Evolutionary conservation across 495 filamentous ascomycete species (phyloP).

Genomic region (Entonaema liquescens): DNA sequence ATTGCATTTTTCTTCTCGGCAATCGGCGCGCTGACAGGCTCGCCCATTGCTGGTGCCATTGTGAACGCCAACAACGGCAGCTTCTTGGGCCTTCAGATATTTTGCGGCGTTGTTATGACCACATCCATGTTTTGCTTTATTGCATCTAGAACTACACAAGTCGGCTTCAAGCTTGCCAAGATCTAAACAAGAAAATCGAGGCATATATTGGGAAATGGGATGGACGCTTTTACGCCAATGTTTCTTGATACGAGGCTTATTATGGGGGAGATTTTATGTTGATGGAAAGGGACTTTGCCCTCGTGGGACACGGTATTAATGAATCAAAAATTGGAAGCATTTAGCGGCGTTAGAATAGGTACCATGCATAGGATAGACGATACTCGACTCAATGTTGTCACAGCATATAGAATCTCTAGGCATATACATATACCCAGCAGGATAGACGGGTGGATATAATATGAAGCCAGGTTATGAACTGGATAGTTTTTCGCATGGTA

Average conservation of each 20-base stretch:
- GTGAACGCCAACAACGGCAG: slow-evolving; percentile 61
- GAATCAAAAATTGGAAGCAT: background rate
- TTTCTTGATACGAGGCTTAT: background rate
- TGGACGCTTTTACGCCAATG: background rate
- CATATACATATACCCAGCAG: background rate
- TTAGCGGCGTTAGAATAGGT: background rate
- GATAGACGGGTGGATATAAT: background rate
- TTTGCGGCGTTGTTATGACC: slow-evolving; percentile 69
- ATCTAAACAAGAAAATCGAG: slow-evolving; percentile 34
- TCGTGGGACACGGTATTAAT: background rate
- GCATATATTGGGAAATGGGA: background rate
- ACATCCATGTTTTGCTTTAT: slow-evolving; percentile 61
- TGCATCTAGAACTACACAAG: slow-evolving; percentile 51
- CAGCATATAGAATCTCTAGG: background rate
- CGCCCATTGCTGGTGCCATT: slow-evolving; percentile 78
- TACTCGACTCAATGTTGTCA: background rate
- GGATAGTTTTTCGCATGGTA: background rate
- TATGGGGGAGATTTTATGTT: background rate
- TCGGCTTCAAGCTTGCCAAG: slow-evolving; percentile 51
- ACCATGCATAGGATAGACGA: background rate
- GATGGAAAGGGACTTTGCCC: background rate
- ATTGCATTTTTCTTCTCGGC: slow-evolving; percentile 69
- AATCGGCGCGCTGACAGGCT: slow-evolving; percentile 72
- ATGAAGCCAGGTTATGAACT: background rate
- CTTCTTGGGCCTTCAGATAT: slow-evolving; percentile 70